phyloP scores from a whole-genome alignment of 2,329 filamentous ascomycete species.

The Monosporascus sp. region DNA sequence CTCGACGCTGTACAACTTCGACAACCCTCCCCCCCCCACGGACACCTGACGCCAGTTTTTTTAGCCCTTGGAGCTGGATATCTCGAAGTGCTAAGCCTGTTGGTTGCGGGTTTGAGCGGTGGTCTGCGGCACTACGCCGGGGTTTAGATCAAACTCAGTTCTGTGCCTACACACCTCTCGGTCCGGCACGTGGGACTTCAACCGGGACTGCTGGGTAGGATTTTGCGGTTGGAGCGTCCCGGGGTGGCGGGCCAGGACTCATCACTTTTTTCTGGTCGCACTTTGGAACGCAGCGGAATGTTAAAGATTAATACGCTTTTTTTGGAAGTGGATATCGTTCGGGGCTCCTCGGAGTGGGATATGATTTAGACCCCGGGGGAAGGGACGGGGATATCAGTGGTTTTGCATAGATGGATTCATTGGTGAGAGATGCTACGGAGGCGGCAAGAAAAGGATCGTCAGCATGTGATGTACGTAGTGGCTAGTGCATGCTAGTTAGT shows the following conservation, averaged over 20 bases:
- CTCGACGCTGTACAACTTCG: slow-evolving; percentile 64
- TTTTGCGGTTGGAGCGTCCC: too few relatives aligned
- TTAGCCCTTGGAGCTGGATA: slow-evolving; percentile 32
- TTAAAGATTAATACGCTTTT: neutral
- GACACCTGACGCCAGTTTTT: slow-evolving; percentile 53
- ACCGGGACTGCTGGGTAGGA: too few relatives aligned
- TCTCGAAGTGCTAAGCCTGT: slow-evolving; percentile 22
- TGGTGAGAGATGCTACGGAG: neutral
- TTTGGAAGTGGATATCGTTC: slow-evolving; percentile 1
- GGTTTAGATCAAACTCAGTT: neutral
- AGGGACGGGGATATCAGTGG: too few relatives aligned
- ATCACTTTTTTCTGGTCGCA: too few relatives aligned
- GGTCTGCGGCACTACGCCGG: neutral
- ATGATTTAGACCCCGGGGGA: neutral
- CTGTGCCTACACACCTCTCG: too few relatives aligned
- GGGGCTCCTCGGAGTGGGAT: neutral
- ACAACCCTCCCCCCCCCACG: slow-evolving; percentile 49
- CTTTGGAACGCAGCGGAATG: too few relatives aligned
- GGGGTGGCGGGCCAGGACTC: too few relatives aligned
- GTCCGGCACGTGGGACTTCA: too few relatives aligned
- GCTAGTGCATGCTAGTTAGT: neutral
- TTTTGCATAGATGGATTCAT: too few relatives aligned
- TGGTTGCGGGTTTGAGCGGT: neutral
- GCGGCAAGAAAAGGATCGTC: neutral
- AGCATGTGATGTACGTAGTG: neutral